These are phyloP conservation scores for Limnomonas spitsbergensis DNA, from an alignment of 139 green algal species.

Conservation along the genomic window DNA sequence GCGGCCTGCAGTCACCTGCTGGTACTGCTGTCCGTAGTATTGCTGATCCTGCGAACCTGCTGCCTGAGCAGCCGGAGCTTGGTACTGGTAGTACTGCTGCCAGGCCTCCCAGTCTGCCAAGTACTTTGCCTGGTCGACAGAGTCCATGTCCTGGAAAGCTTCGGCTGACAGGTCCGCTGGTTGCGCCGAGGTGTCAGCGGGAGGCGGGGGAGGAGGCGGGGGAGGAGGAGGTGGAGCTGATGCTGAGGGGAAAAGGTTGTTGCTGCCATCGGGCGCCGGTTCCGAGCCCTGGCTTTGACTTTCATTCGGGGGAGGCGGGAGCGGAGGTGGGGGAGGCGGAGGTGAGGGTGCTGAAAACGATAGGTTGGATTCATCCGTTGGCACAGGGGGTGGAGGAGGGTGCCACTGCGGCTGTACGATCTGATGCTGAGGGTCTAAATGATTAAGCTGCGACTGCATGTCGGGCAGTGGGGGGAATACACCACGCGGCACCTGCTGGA, in stretches of 20 bases:
- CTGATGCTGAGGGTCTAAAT: too few relatives aligned
- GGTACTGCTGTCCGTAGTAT: not conserved
- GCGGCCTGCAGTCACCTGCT: too few relatives aligned
- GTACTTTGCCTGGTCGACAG: conserved; percentile 8
- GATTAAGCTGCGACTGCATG: too few relatives aligned
- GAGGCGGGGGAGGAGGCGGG: not conserved
- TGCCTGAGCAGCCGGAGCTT: not conserved
- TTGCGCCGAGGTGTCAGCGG: not conserved
- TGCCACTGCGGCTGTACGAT: not conserved
- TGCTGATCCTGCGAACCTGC: conserved; percentile 1
- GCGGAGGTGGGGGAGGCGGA: conserved; percentile 3
- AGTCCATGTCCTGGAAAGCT: conserved; percentile 6
- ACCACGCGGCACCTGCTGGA: too few relatives aligned
- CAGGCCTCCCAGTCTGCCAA: conserved; percentile 11
- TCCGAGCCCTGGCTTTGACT: too few relatives aligned
- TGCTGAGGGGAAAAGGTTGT: not conserved
- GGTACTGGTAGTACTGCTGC: conserved; percentile 14
- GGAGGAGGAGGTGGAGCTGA: not conserved
- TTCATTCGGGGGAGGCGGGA: too few relatives aligned
- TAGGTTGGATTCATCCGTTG: too few relatives aligned
- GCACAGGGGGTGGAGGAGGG: not conserved
- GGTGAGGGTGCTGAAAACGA: not conserved
- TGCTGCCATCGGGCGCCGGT: too few relatives aligned
- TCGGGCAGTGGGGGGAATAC: too few relatives aligned
- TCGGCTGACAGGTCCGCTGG: not conserved